These are phyloP conservation scores for Triglochin maritima DNA, from an alignment of 106 monocot genomes.

Conservation along the genomic window DNA sequence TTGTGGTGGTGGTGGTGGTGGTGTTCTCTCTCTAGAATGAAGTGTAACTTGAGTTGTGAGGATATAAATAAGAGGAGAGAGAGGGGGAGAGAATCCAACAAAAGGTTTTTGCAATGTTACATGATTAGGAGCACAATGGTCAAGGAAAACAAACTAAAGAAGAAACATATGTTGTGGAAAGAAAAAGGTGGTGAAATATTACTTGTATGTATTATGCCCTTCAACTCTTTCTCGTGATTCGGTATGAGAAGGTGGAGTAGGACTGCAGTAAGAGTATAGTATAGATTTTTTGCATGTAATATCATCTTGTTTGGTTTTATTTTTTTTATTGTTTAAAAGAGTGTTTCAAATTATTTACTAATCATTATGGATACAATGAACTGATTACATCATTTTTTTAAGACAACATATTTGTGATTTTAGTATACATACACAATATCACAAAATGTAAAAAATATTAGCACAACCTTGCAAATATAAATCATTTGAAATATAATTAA, in stretches of 20 bases:
- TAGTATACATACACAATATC: too few species aligned
- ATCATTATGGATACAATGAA: not conserved
- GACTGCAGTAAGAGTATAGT: too few species aligned
- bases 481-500: too few species aligned
- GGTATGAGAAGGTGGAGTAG: not conserved
- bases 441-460: too few species aligned
- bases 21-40: not conserved
- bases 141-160: not conserved
- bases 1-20: not conserved
- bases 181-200: conserved; percentile 6
- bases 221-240: conserved; percentile 38
- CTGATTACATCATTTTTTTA: not conserved
- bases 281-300: not conserved
- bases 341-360: conserved; percentile 8
- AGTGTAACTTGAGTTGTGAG: too few species aligned
- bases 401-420: not conserved
- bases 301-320: not conserved
- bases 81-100: not conserved
- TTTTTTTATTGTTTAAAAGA: not conserved
- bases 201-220: not conserved
- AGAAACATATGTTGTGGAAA: conserved; percentile 2
- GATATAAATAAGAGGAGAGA: conserved; percentile 13
- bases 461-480: too few species aligned
- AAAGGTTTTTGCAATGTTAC: too few species aligned
- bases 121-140: not conserved